Conservation (phyloP, 2,329 filamentous ascomycete species). For the Rhynchosporium secalis region DNA sequence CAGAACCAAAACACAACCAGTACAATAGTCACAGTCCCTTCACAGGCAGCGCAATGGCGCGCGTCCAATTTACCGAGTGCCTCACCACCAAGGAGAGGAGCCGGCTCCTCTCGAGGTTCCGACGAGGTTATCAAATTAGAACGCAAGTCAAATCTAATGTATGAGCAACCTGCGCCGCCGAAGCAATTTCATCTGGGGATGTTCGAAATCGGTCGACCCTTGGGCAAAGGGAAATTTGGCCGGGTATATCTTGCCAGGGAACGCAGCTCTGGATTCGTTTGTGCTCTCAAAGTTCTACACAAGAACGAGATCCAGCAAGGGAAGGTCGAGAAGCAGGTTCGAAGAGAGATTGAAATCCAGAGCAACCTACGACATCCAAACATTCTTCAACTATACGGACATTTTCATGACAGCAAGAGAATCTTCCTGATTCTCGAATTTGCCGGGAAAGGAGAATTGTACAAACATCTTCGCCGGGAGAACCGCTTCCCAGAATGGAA, state of each 20-base stretch:
- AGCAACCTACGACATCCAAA: slow-evolving; percentile 72
- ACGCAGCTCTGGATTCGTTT: slow-evolving; percentile 66
- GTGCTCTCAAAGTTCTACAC: slow-evolving; percentile 72
- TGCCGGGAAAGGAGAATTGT: slow-evolving; percentile 70
- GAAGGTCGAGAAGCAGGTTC: slow-evolving; percentile 68
- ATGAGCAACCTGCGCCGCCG: slow-evolving; percentile 56
- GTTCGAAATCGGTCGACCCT: slow-evolving; percentile 73
- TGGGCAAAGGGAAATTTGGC: slow-evolving; percentile 74
- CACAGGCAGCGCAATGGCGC: slow-evolving; percentile 60
- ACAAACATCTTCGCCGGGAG: slow-evolving; percentile 70
- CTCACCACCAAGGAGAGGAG: slow-evolving; percentile 55
- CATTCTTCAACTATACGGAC: slow-evolving; percentile 67
- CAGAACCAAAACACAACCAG: slow-evolving; percentile 74
- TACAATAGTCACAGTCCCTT: slow-evolving; percentile 66
- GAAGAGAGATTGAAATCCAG: slow-evolving; percentile 74
- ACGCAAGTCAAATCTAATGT: slow-evolving; percentile 52
- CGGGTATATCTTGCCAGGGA: slow-evolving; percentile 72
- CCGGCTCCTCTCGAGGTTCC: slow-evolving; percentile 43
- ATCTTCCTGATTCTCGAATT: slow-evolving; percentile 75
- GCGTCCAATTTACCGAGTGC: slow-evolving; percentile 46
- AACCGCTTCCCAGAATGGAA: slow-evolving; percentile 70
- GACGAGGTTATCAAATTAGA: slow-evolving; percentile 54
- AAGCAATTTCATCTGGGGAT: slow-evolving; percentile 72
- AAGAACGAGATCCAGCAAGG: slow-evolving; percentile 70
- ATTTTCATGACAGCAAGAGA: slow-evolving; percentile 73